Evolutionary conservation across 306 rosid species (phyloP).

Genomic region (Gillenia trifoliata): DNA sequence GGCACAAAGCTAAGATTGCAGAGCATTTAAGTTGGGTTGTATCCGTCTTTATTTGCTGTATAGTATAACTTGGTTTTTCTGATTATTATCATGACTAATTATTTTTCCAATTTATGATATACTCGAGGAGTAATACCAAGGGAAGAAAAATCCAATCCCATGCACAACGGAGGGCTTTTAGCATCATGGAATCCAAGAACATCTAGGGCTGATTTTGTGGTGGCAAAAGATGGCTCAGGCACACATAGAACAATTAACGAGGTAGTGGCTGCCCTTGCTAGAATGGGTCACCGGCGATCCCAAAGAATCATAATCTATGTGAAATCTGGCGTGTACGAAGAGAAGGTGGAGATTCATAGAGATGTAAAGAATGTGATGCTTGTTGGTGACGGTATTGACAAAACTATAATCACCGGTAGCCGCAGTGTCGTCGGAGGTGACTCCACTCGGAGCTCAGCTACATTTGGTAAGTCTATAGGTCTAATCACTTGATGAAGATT

Average conservation of each 20-base stretch:
- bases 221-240: slow-evolving; percentile 64
- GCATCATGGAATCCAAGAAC: slow-evolving; percentile 46
- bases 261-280: slow-evolving; percentile 39
- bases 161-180: slow-evolving; percentile 25
- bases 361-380: slow-evolving; percentile 46
- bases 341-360: slow-evolving; percentile 47
- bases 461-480: slow-evolving; percentile 46
- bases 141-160: background rate
- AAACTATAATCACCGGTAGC: slow-evolving; percentile 42
- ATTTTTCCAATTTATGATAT: no score
- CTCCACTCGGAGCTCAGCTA: slow-evolving; percentile 50
- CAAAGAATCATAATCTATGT: slow-evolving; percentile 39
- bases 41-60: no score
- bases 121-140: no score
- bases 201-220: slow-evolving; percentile 37
- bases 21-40: no score
- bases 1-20: no score
- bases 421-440: slow-evolving; percentile 36
- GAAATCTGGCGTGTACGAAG: slow-evolving; percentile 44
- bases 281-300: slow-evolving; percentile 27
- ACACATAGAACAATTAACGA: slow-evolving; percentile 40
- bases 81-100: no score
- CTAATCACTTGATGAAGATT: background rate
- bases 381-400: slow-evolving; percentile 75
- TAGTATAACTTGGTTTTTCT: no score